Evolutionary conservation across 352 stramenopile species (phyloP), one percentile per base, ranked within the genome.

Genomic region (Globisporangium paroecandrum): DNA sequence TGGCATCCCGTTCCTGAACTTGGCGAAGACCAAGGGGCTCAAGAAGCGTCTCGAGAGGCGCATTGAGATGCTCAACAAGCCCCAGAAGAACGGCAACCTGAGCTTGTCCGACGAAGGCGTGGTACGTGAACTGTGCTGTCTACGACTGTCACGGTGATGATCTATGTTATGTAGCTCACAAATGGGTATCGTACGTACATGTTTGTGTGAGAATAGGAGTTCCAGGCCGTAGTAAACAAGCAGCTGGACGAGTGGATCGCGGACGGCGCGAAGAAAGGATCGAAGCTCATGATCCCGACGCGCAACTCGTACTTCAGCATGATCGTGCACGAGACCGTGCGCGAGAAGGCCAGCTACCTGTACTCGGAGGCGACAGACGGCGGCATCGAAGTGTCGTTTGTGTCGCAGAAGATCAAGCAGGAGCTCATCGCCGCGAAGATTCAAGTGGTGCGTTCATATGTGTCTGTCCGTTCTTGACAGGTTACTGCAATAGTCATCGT

Each of bases 1-100:
- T n/a, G 87, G 87, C 62, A 92, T 95, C 65, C 76, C 82, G 29
- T 94, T 92, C 64, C 69, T 93, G 29, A 88, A 87, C 53, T 65
- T 90, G 18, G 61, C 72, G 41, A 83, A 83, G 64, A 85, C 79
- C n/a, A 54, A 75, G 2, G 36, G 18, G 13, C 81, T 91, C 65
- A 76, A 82, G 65, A 84, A 89, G 58, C 74, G 69, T 1, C 69
- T 90, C 27, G 69, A 93, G 55, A 76, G 76, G 49, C 77, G 77
- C 4, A 85, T 93, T 51, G 79, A 90, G 41, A 83, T 73, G 55
- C 73, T 91, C 0, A 80, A 66, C 7, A 91, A 82, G 58, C 68
- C 75, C 22, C 87, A 54, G 25, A 60, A 86, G 68, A 87, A 84
- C 66, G 83, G 81, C 47, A 22, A n/a, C 13, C 64, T 90, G 57